These are phyloP conservation scores for Phytophthora megakarya DNA, from an alignment of 352 stramenopile genomes.

Conservation along the genomic window DNA sequence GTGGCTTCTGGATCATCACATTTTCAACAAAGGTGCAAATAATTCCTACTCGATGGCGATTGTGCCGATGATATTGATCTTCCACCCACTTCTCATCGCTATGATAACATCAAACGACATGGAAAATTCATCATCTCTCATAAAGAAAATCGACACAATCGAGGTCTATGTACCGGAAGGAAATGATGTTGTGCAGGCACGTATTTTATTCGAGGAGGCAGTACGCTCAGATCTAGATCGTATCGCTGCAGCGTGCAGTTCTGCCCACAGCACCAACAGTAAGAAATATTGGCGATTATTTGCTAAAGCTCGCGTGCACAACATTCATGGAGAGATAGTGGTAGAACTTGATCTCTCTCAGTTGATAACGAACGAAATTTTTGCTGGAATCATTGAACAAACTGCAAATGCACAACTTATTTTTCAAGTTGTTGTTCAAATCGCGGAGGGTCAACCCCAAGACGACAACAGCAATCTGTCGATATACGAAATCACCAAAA, in stretches of 20 bases:
- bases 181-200: constrained; percentile 35
- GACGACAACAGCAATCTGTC: not conserved
- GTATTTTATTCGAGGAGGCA: constrained; percentile 47
- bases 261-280: not conserved
- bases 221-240: constrained; percentile 38
- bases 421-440: constrained; percentile 17
- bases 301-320: constrained; percentile 4
- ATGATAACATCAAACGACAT: not conserved
- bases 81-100: constrained; percentile 30
- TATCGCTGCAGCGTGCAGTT: constrained; percentile 14
- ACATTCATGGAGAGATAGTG: constrained; percentile 9
- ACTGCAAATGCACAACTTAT: constrained; percentile 1
- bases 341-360: constrained; percentile 14
- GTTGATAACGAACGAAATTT: constrained; percentile 1
- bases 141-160: constrained; percentile 30
- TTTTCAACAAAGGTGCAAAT: constrained; percentile 35
- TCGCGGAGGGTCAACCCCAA: constrained; percentile 4
- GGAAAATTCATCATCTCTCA: not conserved
- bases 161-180: constrained; percentile 56
- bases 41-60: constrained; percentile 47
- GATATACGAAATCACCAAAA: constrained; percentile 38
- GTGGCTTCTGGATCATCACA: constrained; percentile 28
- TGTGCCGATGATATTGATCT: constrained; percentile 32
- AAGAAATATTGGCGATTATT: constrained; percentile 16
- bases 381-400: constrained; percentile 19